Evolutionary conservation across 2,329 filamentous ascomycete species (phyloP).

Genomic region (Fusarium luffae): DNA sequence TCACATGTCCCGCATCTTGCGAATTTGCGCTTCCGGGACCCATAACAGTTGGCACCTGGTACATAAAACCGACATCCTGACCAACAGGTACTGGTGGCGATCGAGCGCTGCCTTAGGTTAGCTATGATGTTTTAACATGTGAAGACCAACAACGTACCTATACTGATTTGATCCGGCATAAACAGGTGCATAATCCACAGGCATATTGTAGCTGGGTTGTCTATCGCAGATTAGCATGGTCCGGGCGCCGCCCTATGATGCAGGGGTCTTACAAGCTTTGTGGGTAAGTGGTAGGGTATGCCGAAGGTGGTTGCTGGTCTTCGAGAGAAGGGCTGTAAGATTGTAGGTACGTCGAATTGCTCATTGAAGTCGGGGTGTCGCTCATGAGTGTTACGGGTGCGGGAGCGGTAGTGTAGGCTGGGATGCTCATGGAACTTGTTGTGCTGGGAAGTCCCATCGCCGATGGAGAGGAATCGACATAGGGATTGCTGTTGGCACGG

Average conservation of each 20-base stretch:
- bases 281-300: constrained; percentile 50
- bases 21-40: constrained; percentile 49
- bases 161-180: constrained; percentile 52
- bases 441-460: constrained; percentile 52
- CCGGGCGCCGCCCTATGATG: constrained; percentile 44
- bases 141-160: constrained; percentile 49
- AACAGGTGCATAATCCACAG: constrained; percentile 57
- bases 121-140: constrained; percentile 13
- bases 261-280: constrained; percentile 51
- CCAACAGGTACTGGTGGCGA: constrained; percentile 53
- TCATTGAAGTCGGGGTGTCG: constrained; percentile 59
- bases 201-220: constrained; percentile 55
- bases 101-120: constrained; percentile 50
- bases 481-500: constrained; percentile 61
- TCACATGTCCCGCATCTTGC: constrained; percentile 64
- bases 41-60: constrained; percentile 55
- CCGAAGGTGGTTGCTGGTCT: constrained; percentile 54
- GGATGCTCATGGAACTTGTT: constrained; percentile 56
- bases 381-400: constrained; percentile 63
- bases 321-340: constrained; percentile 62
- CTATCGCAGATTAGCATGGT: constrained; percentile 47
- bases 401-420: constrained; percentile 64
- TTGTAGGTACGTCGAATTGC: constrained; percentile 58
- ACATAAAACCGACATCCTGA: constrained; percentile 57
- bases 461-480: constrained; percentile 53